phyloP scores from a whole-genome alignment of 2,329 filamentous ascomycete genomes.

The Sporothrix euskadiensis region DNA sequence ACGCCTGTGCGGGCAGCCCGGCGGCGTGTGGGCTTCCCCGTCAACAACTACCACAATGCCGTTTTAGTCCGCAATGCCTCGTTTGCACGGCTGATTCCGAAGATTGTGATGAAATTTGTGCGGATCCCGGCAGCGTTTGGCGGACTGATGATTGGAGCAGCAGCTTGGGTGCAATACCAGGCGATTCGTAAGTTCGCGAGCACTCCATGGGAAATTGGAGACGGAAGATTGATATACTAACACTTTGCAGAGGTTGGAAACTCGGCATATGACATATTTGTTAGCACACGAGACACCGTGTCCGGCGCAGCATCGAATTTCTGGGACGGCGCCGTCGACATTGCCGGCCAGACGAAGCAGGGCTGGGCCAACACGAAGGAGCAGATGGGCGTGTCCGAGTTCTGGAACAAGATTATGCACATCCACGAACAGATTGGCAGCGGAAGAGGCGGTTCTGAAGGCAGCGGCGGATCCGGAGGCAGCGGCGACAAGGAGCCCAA shows the following conservation, averaged over 20 bases:
- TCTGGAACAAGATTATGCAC: conserved; percentile 73
- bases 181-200: conserved; percentile 66
- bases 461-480: conserved; percentile 44
- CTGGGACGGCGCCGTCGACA: conserved; percentile 69
- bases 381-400: conserved; percentile 67
- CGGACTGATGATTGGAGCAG: conserved; percentile 78
- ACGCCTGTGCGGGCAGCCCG: conserved; percentile 58
- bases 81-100: conserved; percentile 71
- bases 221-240: not conserved
- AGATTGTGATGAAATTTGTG: conserved; percentile 84
- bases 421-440: conserved; percentile 61
- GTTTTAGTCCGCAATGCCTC: conserved; percentile 64
- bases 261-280: conserved; percentile 75
- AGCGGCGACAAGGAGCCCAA: conserved; percentile 58
- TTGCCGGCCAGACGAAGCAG: conserved; percentile 74
- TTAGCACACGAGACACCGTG: conserved; percentile 70
- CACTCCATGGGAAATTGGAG: not conserved
- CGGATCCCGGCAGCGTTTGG: conserved; percentile 90
- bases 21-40: conserved; percentile 72
- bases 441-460: conserved; percentile 47
- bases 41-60: conserved; percentile 81
- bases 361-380: conserved; percentile 87
- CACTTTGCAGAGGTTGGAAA: conserved; percentile 64
- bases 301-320: conserved; percentile 67
- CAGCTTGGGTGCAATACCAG: conserved; percentile 96